Base-by-base conservation (phyloP, 169 alveolate genomes). In the Perkinsus marinus region DNA sequence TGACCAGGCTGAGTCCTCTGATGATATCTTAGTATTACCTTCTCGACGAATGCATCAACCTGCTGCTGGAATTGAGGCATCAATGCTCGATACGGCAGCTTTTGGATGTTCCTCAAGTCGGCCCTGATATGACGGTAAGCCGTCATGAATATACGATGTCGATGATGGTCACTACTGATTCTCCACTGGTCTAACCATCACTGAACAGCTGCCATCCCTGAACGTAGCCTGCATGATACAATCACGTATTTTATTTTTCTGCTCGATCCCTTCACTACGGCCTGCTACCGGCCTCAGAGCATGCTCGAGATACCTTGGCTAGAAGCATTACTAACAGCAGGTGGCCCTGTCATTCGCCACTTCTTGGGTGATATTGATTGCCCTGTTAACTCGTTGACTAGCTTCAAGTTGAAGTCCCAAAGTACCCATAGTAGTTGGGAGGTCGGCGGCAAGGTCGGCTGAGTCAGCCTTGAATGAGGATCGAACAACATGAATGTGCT, bases 401-500 rank as follows among this genome's bases (percentile, higher is more conserved):
- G 92, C 91, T 96, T 94, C 19, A 96, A 93, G 37, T 95, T 89
- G 92, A 96, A 96, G 91, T 96, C 98, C 92, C 98, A 92, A 7
- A 96, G 90, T 3, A 96, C 95, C 97, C 98, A 96, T 43, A 95
- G 68, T 41, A 96, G 93, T 30, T 92, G 98, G 98, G 90, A 96
- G 95, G 92, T 94, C 94, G 47, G 95, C 90, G 0, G 95, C 94
- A 39, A 94, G 92, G 43, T 94, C 90, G 34, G 90, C 90, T 16
- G 79, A 57, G 37, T 57, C 79, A n/a, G 91, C 57, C 39, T 68
- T 68, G 16, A 47, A 39, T 68, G 90, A 91, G 47, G 93, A 92
- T 90, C 93, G 93, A 17, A 91, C n/a, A n/a, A n/a, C 91, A 89
- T 96, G 94, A 30, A 96, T 94, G 46, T 94, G 92, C 91, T 95